phyloP scores from a whole-genome alignment of 2,329 filamentous ascomycete genomes.

The Rutstroemia sydowiana region DNA sequence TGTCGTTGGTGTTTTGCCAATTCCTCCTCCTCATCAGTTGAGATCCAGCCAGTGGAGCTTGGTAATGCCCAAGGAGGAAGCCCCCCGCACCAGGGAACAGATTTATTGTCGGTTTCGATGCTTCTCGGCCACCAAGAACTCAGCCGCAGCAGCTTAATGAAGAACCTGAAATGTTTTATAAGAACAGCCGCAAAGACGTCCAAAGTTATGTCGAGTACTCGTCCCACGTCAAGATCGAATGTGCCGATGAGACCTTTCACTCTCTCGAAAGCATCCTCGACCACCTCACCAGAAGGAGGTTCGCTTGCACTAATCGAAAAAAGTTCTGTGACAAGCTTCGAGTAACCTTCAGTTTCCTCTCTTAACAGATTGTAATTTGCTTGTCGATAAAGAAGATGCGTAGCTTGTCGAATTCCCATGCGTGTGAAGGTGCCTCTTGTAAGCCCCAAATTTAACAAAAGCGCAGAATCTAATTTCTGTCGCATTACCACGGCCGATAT shows the following conservation, averaged over 20 bases:
- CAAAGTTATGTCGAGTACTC: slow-evolving; percentile 87
- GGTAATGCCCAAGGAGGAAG: slow-evolving; percentile 85
- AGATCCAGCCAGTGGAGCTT: slow-evolving; percentile 53
- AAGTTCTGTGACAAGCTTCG: slow-evolving; percentile 90
- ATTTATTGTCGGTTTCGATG: slow-evolving; percentile 38
- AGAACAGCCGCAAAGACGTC: slow-evolving; percentile 92
- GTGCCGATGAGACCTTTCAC: slow-evolving; percentile 94
- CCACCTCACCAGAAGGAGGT: slow-evolving; percentile 66
- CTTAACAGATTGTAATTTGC: slow-evolving; percentile 93
- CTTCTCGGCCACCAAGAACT: slow-evolving; percentile 96
- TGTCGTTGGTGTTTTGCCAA: slow-evolving; percentile 49
- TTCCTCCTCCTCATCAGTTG: slow-evolving; percentile 62
- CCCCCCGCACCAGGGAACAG: slow-evolving; percentile 43
- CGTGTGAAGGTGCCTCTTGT: slow-evolving; percentile 79
- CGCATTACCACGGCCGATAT: slow-evolving; percentile 70
- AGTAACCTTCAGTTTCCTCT: slow-evolving; percentile 94
- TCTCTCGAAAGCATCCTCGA: slow-evolving; percentile 80
- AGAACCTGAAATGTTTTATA: slow-evolving; percentile 89
- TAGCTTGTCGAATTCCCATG: slow-evolving; percentile 81
- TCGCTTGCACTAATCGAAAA: slow-evolving; percentile 80
- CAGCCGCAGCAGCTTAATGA: slow-evolving; percentile 81
- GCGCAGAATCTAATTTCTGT: slow-evolving; percentile 69
- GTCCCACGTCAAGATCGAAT: slow-evolving; percentile 92
- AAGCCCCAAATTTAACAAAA: slow-evolving; percentile 69
- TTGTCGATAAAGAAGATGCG: slow-evolving; percentile 88